Base-by-base conservation (phyloP, 352 stramenopile genomes). In the Globisporangium uncinulatum region DNA sequence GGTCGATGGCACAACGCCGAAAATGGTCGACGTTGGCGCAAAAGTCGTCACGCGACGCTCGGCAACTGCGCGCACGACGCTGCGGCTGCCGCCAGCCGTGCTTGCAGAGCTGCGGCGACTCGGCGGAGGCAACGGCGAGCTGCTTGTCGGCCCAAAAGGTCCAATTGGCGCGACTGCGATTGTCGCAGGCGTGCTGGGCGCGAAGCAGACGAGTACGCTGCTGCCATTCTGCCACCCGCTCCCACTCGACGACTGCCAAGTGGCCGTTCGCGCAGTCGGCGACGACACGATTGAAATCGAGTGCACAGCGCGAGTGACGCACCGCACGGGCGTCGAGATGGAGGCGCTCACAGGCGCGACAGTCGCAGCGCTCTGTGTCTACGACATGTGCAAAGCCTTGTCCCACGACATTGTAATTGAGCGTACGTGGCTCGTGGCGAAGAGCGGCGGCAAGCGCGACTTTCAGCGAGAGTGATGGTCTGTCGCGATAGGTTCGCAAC, bases 331-430 rank as follows among this genome's bases (percentile, higher is more conserved):
- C 47, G 92, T 98, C 9, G 93, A 98, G 73, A 98, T 98, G 91
- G 89, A 98, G 67, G 95, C 96, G 42, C 77, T 99, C 36, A 98
- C 87, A 17, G 96, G 95, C 31, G 94, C 89, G 24, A 95, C 81
- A 13, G 71, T 98, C 19, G 96, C 97, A 4, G 96, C 96, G 46
- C 74, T 99, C 1, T 98, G 88, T 41, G 93, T 99, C 29, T 99
- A 99, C 74, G 97, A 99, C 78, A 99, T 99, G 97, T 95, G 94
- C 68, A 99, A 99, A 73, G 96, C 94, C 19, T 65, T 98, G 7
- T 54, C 49, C 4, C 49, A 43, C 49, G 49, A 54, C 49, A 96
- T 99, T 31, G 73, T 96, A 24, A 98, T 99, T 57, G 76, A 92
- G 54, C 74, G 77, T 43, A 98, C 94, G 32, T 64, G 80, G 20